Evolutionary conservation across 2,329 filamentous ascomycete genomes (phyloP).

Genomic region (Fusarium coffeatum): DNA sequence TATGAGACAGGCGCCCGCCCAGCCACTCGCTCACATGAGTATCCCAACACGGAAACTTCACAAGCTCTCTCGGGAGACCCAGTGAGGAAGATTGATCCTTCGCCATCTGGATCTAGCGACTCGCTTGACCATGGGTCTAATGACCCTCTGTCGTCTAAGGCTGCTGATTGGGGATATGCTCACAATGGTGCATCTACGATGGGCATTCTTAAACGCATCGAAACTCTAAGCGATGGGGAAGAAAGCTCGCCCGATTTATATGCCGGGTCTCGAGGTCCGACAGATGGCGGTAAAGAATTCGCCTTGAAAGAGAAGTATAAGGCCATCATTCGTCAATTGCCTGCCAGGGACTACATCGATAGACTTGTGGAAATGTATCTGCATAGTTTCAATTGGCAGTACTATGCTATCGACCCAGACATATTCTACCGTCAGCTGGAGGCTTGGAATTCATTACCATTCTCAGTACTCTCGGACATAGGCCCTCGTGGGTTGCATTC

Average conservation of each 20-base stretch:
- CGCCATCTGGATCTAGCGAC: background rate
- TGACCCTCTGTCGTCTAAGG: conserved; percentile 55
- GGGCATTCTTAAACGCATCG: conserved; percentile 66
- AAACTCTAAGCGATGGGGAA: conserved; percentile 54
- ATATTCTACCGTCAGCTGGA: conserved; percentile 63
- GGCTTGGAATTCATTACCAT: conserved; percentile 67
- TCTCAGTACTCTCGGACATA: conserved; percentile 60
- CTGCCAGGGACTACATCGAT: conserved; percentile 65
- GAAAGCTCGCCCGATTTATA: conserved; percentile 23
- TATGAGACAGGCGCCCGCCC: conserved; percentile 66
- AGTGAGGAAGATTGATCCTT: background rate
- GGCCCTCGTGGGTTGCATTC: conserved; percentile 63
- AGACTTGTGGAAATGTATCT: conserved; percentile 67
- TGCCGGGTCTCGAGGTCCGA: background rate
- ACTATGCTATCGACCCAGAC: conserved; percentile 65
- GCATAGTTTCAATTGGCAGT: conserved; percentile 69
- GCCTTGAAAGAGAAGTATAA: conserved; percentile 68
- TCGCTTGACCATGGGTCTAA: conserved; percentile 13
- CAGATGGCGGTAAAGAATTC: conserved; percentile 42
- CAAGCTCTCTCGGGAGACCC: background rate
- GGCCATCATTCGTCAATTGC: conserved; percentile 67
- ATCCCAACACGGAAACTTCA: background rate
- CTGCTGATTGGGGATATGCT: conserved; percentile 66
- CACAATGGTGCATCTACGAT: conserved; percentile 64
- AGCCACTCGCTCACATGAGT: conserved; percentile 41